Conservation (phyloP, 129 eudicot species). For the Erigeron canadensis region DNA sequence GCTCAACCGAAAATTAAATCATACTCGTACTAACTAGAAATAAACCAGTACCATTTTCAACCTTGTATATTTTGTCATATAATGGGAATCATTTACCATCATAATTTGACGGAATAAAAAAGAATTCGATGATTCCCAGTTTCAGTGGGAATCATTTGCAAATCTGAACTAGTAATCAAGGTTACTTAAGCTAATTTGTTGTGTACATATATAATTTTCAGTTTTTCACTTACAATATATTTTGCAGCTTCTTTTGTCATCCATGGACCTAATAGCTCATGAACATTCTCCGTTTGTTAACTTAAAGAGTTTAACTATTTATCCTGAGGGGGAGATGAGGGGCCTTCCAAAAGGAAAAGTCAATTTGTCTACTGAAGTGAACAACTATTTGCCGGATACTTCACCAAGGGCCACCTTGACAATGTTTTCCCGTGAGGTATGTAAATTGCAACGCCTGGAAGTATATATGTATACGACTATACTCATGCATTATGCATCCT, state of each 20-base stretch:
- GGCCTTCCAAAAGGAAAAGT: neutral
- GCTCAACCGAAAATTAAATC: no score
- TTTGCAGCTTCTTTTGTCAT: slow-evolving; percentile 10
- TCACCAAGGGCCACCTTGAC: neutral
- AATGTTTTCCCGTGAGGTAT: neutral
- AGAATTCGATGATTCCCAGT: no score
- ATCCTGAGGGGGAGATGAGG: neutral
- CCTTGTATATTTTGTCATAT: no score
- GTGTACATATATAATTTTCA: neutral
- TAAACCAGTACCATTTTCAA: no score
- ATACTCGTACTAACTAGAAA: no score
- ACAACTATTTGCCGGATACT: neutral
- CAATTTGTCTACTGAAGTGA: neutral
- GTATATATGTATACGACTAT: no score
- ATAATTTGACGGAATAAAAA: no score
- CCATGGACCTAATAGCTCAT: neutral
- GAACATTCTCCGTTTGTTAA: slow-evolving; percentile 5
- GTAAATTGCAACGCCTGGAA: neutral
- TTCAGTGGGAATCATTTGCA: neutral
- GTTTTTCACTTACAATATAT: neutral
- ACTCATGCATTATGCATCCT: neutral
- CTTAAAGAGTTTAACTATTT: neutral
- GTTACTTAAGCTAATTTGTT: neutral
- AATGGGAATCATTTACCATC: no score
- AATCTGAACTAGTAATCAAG: no score